These are phyloP conservation scores for Solanum rostratum DNA, from an alignment of 257 asterid genomes.

Conservation along the genomic window DNA sequence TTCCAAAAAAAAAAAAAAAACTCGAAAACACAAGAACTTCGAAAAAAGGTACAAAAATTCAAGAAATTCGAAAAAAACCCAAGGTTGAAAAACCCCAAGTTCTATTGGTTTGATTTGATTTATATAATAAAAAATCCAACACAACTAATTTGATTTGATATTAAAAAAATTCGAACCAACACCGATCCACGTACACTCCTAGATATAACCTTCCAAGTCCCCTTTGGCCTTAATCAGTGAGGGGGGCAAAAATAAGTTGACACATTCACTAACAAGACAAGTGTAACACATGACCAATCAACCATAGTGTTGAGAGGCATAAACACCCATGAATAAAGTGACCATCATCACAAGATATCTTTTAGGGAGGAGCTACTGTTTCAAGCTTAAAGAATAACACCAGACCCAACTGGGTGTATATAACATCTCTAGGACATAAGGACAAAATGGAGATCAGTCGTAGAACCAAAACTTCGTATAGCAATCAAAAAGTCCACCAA, in stretches of 20 bases:
- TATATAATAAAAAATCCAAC: too few relatives aligned
- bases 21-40: too few relatives aligned
- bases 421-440: neutral
- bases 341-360: neutral
- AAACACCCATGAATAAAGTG: neutral
- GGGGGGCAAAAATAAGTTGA: neutral
- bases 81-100: too few relatives aligned
- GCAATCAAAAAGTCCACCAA: neutral
- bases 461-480: neutral
- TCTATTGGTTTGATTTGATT: too few relatives aligned
- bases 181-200: too few relatives aligned
- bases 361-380: neutral
- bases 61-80: too few relatives aligned
- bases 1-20: too few relatives aligned
- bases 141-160: too few relatives aligned
- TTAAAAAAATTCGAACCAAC: too few relatives aligned
- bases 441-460: neutral
- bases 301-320: neutral
- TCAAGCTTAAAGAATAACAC: neutral
- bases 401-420: neutral
- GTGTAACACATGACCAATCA: neutral
- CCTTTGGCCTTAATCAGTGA: too few relatives aligned
- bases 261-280: neutral
- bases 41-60: too few relatives aligned
- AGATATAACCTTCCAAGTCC: too few relatives aligned